Evolutionary conservation across 352 stramenopile species (phyloP).

Genomic region (Pythium diclinum): DNA sequence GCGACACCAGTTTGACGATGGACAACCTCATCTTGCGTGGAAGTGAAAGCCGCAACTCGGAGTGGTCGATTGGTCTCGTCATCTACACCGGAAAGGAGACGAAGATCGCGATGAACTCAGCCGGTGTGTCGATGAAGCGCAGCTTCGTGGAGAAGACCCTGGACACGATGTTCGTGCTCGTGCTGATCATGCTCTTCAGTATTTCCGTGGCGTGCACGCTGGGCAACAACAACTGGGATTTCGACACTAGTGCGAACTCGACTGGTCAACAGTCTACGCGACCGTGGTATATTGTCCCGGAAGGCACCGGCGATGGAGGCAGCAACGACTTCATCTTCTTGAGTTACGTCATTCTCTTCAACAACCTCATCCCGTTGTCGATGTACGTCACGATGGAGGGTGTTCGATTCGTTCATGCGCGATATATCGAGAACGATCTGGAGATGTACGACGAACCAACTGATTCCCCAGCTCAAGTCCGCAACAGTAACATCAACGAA

Average conservation of each 20-base stretch:
- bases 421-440: slow-evolving; percentile 84
- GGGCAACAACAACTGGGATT: slow-evolving; percentile 83
- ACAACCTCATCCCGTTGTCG: slow-evolving; percentile 85
- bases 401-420: slow-evolving; percentile 82
- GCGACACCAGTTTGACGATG: slow-evolving; percentile 74
- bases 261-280: slow-evolving; percentile 27
- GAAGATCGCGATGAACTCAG: slow-evolving; percentile 85
- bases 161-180: slow-evolving; percentile 87
- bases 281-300: slow-evolving; percentile 65
- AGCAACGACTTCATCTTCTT: slow-evolving; percentile 87
- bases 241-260: slow-evolving; percentile 33
- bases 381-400: slow-evolving; percentile 91
- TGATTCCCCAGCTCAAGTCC: slow-evolving; percentile 76
- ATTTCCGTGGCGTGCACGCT: slow-evolving; percentile 83
- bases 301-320: slow-evolving; percentile 20
- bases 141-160: slow-evolving; percentile 87
- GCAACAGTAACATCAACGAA: slow-evolving; percentile 88
- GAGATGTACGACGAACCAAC: slow-evolving; percentile 77
- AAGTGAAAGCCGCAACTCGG: slow-evolving; percentile 80
- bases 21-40: slow-evolving; percentile 86
- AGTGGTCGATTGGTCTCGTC: slow-evolving; percentile 83
- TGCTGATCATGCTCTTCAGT: slow-evolving; percentile 81
- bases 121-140: slow-evolving; percentile 75
- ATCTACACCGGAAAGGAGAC: slow-evolving; percentile 84
- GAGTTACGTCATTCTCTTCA: slow-evolving; percentile 89